Conservation (phyloP, 352 stramenopile genomes). For the Blastocystis sp. region DNA sequence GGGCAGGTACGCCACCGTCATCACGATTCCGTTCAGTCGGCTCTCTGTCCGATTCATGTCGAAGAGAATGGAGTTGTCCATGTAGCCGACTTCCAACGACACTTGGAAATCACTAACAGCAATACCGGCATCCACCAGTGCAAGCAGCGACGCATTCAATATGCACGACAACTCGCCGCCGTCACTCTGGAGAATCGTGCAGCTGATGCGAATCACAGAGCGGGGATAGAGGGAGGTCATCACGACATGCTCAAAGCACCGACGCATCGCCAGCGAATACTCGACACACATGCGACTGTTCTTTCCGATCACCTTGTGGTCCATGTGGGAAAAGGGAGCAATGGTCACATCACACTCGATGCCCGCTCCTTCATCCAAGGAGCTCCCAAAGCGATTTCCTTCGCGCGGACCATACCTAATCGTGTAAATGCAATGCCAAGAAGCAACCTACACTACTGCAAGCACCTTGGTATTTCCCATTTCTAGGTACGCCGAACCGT, state of each 20-base stretch:
- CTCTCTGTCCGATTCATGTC: constrained; percentile 40
- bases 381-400: background rate
- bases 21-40: constrained; percentile 15
- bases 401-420: constrained; percentile 43
- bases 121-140: constrained; percentile 43
- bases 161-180: constrained; percentile 8
- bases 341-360: constrained; percentile 1
- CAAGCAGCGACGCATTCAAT: constrained; percentile 13
- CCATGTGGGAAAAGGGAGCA: constrained; percentile 8
- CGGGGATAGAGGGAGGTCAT: constrained; percentile 47
- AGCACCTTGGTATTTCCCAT: constrained; percentile 56
- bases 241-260: constrained; percentile 48
- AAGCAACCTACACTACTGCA: constrained; percentile 39
- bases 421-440: background rate
- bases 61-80: constrained; percentile 44
- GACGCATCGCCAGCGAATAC: constrained; percentile 2
- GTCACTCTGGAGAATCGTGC: constrained; percentile 17
- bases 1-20: constrained; percentile 48
- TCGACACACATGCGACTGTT: background rate
- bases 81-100: constrained; percentile 37
- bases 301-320: background rate
- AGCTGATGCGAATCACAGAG: constrained; percentile 45
- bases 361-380: background rate
- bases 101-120: constrained; percentile 34
- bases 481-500: constrained; percentile 47